A percentile compares a stretch with the other conserved stretches of the same genome.
Evolutionary conservation across 2,329 filamentous ascomycete genomes (phyloP).

Genomic region (Penicillium sp.): DNA sequence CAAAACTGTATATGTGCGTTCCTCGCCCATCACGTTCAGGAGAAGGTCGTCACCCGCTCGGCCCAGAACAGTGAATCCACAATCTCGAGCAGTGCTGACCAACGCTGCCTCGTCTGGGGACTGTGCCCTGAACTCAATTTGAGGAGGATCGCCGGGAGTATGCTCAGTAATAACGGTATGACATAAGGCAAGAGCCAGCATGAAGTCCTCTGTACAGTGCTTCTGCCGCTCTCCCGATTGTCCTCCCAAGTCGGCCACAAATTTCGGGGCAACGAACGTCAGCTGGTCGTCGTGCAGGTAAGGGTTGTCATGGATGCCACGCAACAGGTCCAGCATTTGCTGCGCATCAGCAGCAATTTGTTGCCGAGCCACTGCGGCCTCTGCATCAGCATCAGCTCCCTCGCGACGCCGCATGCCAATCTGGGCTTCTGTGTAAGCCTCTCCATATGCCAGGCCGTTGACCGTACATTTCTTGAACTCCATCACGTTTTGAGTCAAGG

Average conservation of each 20-base stretch:
- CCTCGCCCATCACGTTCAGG: constrained; percentile 81
- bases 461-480: constrained; percentile 99
- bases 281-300: constrained; percentile 86
- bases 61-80: constrained; percentile 89
- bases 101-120: constrained; percentile 95
- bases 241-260: constrained; percentile 76
- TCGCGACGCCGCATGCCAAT: constrained; percentile 92
- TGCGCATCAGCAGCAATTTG: constrained; percentile 78
- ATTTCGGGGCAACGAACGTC: constrained; percentile 90
- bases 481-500: constrained; percentile 90
- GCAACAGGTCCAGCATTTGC: constrained; percentile 67
- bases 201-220: constrained; percentile 79
- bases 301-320: constrained; percentile 79
- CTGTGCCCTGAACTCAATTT: constrained; percentile 93
- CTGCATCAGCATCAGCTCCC: constrained; percentile 81
- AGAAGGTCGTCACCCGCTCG: constrained; percentile 75
- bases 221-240: constrained; percentile 73
- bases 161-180: constrained; percentile 94
- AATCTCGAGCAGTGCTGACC: constrained; percentile 89
- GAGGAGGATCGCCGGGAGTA: constrained; percentile 82
- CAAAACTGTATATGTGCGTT: constrained; percentile 79
- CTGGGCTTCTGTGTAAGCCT: constrained; percentile 96
- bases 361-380: constrained; percentile 66
- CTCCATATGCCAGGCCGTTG: constrained; percentile 93
- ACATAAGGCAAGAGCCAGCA: constrained; percentile 92